Evolutionary conservation across 2,329 filamentous ascomycete genomes (phyloP).

Genomic region (Sarocladiaceae sp.): DNA sequence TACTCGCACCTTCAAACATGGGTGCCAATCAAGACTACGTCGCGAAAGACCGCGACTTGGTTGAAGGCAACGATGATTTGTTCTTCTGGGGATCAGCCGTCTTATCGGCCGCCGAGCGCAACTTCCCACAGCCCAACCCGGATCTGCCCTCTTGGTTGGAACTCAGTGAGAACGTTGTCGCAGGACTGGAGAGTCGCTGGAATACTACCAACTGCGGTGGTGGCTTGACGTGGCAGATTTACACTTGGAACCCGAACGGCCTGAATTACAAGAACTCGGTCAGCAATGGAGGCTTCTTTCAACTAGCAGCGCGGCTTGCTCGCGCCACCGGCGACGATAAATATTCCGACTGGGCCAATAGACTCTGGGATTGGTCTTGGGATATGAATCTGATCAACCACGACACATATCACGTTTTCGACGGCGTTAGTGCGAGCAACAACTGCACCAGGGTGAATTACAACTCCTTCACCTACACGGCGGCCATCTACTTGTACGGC

Average conservation of each 20-base stretch:
- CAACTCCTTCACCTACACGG: slow-evolving; percentile 58
- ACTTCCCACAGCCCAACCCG: slow-evolving; percentile 48
- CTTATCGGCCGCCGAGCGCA: slow-evolving; percentile 56
- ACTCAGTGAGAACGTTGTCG: slow-evolving; percentile 63
- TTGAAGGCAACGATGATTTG: slow-evolving; percentile 63
- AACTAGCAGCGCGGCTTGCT: slow-evolving; percentile 69
- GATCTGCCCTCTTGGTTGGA: slow-evolving; percentile 51
- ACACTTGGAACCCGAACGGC: slow-evolving; percentile 58
- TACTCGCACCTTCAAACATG: slow-evolving; percentile 41
- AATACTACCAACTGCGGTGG: slow-evolving; percentile 58
- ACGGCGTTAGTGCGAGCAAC: slow-evolving; percentile 50
- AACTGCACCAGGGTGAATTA: slow-evolving; percentile 49
- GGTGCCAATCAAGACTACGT: slow-evolving; percentile 50
- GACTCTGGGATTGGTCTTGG: slow-evolving; percentile 60
- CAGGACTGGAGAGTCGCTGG: slow-evolving; percentile 62
- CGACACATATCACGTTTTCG: slow-evolving; percentile 47
- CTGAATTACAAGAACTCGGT: slow-evolving; percentile 70
- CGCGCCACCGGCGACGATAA: slow-evolving; percentile 61
- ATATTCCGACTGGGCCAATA: slow-evolving; percentile 60
- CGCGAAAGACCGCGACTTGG: slow-evolving; percentile 38
- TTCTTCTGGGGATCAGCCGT: slow-evolving; percentile 62
- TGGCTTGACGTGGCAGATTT: slow-evolving; percentile 72
- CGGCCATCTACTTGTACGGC: too few relatives aligned
- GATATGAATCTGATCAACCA: slow-evolving; percentile 50
- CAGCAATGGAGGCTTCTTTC: slow-evolving; percentile 77